phyloP scores from a whole-genome alignment of 2,329 filamentous ascomycete genomes.

The Pleurostoma richardsiae region DNA sequence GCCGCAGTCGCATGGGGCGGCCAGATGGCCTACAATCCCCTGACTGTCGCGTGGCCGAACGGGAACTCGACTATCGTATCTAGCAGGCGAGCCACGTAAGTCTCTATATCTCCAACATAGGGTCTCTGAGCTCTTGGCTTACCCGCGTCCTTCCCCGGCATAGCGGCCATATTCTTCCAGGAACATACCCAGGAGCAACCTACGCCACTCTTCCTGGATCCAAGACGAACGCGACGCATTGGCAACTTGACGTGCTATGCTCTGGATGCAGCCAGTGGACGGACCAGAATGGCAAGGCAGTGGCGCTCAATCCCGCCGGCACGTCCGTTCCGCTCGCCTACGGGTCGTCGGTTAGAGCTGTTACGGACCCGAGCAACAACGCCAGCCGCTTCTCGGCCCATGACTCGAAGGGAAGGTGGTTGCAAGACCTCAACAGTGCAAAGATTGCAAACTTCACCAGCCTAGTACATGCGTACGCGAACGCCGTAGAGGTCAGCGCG shows the following conservation, averaged over 20 bases:
- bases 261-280: conserved; percentile 30
- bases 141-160: neutral
- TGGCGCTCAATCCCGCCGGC: conserved; percentile 16
- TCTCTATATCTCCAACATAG: neutral
- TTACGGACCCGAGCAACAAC: conserved; percentile 16
- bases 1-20: conserved; percentile 34
- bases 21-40: conserved; percentile 33
- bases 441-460: conserved; percentile 20
- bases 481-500: no score
- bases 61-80: conserved; percentile 27
- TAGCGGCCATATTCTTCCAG: conserved; percentile 23
- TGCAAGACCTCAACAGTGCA: conserved; percentile 15
- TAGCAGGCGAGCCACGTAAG: conserved; percentile 29
- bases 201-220: conserved; percentile 28
- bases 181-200: conserved; percentile 22
- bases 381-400: conserved; percentile 20
- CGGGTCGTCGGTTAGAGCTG: conserved; percentile 12
- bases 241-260: conserved; percentile 30
- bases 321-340: conserved; percentile 16
- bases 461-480: conserved; percentile 6
- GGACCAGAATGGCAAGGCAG: conserved; percentile 11
- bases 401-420: conserved; percentile 16
- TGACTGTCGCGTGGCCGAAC: conserved; percentile 32
- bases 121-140: no score
- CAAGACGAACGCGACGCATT: conserved; percentile 31